Base-by-base conservation (phyloP, 2,329 filamentous ascomycete species). In the Daldinia eschscholtzii region DNA sequence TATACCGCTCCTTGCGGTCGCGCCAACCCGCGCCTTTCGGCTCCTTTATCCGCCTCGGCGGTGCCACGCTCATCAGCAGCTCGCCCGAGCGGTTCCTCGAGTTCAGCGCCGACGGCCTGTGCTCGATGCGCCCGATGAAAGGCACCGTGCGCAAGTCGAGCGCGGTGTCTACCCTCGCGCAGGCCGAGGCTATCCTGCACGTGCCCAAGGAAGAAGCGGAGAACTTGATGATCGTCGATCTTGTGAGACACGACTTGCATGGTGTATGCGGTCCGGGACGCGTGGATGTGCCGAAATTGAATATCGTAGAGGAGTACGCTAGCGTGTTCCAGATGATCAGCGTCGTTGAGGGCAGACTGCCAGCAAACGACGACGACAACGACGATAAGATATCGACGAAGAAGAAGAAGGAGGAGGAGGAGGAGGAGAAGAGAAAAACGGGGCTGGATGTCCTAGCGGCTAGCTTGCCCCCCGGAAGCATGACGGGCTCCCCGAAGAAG, bases 401-500 rank as follows among this genome's bases (percentile, higher is more conserved):
- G 88, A 0, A 20, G 1, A n/a, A 53, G 9, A 92, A 9, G 62
- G 10, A 63, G 33, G n/a, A 53, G 57, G 35, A 78, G 56, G n/a
- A 66, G 18, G 7, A 4, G 28, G 4, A 30, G 28, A 30, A 33
- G 30, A 33, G 10, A 10, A 83, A 86, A 65, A 88, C 89, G 0
- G 93, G 92, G 1, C 83, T 96, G 39, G 91, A 95, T 66, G 91
- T 95, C 3, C 87, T 98, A 0, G 88, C 91, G 0, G 86, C 89
- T 6, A 92, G 90, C 55, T 85, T 98, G 0, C 95, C 96, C 0
- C 94, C 96, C 0, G 95, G 96, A 0, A 95, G 92, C 75, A 98
- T 98, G 96, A 98, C 95, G 1, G 96, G 96, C 6, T 95, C 95
- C 0, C 96, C 95, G 0, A 98, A 98, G 84, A 94, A 95, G 81